Percentiles rank a stretch among this genome's conserved stretches.
These are phyloP conservation scores for Cucumis hystrix DNA, from an alignment of 306 rosid genomes.

Conservation along the genomic window DNA sequence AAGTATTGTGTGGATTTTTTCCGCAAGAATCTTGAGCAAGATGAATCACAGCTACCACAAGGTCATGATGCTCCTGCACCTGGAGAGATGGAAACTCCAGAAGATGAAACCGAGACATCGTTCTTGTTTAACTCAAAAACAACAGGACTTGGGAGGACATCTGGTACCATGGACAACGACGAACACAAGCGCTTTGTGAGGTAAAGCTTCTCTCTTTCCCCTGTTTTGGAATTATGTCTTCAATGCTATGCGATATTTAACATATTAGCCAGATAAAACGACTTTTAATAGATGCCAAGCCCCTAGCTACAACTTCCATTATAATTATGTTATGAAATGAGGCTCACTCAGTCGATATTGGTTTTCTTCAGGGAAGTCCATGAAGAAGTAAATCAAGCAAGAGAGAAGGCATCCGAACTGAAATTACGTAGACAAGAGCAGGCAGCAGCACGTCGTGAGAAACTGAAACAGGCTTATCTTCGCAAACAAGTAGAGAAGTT, in stretches of 20 bases:
- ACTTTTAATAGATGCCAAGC: not conserved
- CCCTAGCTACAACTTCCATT: not conserved
- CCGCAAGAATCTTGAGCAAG: slow-evolving; percentile 53
- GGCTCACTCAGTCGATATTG: slow-evolving; percentile 8
- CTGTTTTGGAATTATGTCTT: not conserved
- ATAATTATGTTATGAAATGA: not conserved
- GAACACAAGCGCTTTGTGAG: slow-evolving; percentile 76
- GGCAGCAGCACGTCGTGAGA: slow-evolving; percentile 56
- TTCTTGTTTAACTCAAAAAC: slow-evolving; percentile 34
- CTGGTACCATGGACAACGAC: slow-evolving; percentile 37
- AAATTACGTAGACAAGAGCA: slow-evolving; percentile 68
- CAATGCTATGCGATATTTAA: not conserved
- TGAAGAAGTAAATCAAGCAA: slow-evolving; percentile 70
- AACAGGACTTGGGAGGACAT: slow-evolving; percentile 40
- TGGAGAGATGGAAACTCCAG: slow-evolving; percentile 26
- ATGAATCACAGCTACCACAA: slow-evolving; percentile 28
- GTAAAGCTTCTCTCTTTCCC: slow-evolving; percentile 22
- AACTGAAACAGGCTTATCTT: slow-evolving; percentile 68
- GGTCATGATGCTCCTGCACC: slow-evolving; percentile 10
- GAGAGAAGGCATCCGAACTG: slow-evolving; percentile 70
- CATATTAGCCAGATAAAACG: not conserved
- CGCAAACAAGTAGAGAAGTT: slow-evolving; percentile 70
- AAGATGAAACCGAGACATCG: slow-evolving; percentile 23
- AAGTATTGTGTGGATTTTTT: slow-evolving; percentile 89
- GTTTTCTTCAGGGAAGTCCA: slow-evolving; percentile 69